Evolutionary conservation across 345 rosid species (phyloP).

Genomic region (Dimocarpus longan): DNA sequence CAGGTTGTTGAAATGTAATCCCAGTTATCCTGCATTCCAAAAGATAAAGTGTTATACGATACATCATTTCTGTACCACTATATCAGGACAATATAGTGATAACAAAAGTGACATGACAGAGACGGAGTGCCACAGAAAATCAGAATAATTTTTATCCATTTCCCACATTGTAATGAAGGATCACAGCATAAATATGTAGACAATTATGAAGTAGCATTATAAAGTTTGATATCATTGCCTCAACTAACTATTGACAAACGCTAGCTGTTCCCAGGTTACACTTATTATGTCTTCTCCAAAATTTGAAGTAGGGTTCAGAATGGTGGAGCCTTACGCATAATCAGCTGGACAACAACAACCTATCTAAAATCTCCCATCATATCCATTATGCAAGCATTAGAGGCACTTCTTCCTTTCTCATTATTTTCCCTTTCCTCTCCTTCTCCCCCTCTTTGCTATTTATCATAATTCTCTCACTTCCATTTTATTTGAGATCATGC

Average conservation of each 20-base stretch:
- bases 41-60: background rate
- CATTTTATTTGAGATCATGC: background rate
- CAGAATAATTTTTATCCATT: background rate
- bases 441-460: background rate
- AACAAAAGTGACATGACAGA: background rate
- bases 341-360: background rate
- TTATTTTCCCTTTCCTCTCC: background rate
- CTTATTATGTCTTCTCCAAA: background rate
- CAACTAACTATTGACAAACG: background rate
- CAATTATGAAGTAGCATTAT: background rate
- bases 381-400: background rate
- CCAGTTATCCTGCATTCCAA: conserved; percentile 67
- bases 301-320: background rate
- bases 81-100: too few species aligned
- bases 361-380: background rate
- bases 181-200: background rate
- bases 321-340: background rate
- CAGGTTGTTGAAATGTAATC: conserved; percentile 61
- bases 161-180: background rate
- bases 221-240: background rate
- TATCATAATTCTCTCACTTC: background rate
- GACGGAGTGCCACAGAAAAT: background rate
- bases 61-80: background rate
- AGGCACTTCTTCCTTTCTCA: background rate
- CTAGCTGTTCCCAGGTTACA: background rate